phyloP scores from a whole-genome alignment of 2,329 filamentous ascomycete genomes.

The Clonostachys chloroleuca region DNA sequence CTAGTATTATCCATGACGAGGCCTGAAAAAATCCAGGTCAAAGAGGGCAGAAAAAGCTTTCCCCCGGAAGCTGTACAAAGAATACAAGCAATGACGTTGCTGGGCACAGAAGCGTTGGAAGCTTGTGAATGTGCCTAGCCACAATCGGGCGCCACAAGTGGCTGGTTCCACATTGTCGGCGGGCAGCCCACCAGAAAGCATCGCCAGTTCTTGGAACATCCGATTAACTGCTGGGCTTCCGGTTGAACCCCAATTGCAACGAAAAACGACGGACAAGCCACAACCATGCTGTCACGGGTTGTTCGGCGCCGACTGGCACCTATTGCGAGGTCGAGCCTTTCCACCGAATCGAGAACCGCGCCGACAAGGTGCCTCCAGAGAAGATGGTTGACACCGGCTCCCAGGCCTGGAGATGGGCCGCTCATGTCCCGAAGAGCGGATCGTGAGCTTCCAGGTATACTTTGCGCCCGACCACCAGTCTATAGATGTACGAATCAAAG shows the following conservation, averaged over 20 bases:
- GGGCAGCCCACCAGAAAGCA: too few relatives aligned
- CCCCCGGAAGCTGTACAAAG: neutral
- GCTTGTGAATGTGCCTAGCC: neutral
- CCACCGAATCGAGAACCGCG: too few relatives aligned
- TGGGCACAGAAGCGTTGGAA: neutral
- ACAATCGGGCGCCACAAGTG: neutral
- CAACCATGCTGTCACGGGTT: conserved; percentile 13
- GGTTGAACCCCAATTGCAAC: too few relatives aligned
- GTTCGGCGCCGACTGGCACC: conserved; percentile 3
- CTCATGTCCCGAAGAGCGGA: conserved; percentile 62
- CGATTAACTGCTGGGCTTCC: too few relatives aligned
- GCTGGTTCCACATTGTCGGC: neutral
- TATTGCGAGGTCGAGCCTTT: neutral
- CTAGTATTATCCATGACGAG: conserved; percentile 13
- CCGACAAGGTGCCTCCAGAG: conserved; percentile 23
- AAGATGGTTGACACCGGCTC: conserved; percentile 47
- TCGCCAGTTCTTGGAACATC: too few relatives aligned
- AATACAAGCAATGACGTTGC: neutral
- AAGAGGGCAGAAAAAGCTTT: neutral
- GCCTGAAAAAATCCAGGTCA: neutral
- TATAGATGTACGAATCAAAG: neutral
- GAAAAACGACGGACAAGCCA: neutral
- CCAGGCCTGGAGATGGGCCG: conserved; percentile 55
- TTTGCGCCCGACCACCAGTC: neutral
- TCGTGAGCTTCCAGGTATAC: conserved; percentile 59